Evolutionary conservation across 2,329 filamentous ascomycete species (phyloP).

Genomic region (Xylaria multiplex): DNA sequence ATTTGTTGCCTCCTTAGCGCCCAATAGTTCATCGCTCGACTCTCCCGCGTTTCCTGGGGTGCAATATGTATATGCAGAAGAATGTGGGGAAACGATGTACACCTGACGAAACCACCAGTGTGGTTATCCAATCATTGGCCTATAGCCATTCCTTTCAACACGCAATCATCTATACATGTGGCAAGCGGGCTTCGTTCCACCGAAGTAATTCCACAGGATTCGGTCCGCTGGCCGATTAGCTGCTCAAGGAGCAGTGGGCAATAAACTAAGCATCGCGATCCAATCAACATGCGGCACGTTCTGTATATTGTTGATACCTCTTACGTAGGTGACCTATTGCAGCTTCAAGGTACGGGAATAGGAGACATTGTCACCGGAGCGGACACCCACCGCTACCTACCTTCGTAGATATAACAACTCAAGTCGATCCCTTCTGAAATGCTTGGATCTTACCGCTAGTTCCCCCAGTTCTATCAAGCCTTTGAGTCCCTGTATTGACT

Average conservation of each 20-base stretch:
- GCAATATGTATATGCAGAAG: constrained; percentile 28
- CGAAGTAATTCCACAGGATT: constrained; percentile 25
- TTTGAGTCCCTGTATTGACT: not conserved
- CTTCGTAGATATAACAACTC: constrained; percentile 22
- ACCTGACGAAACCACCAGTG: constrained; percentile 24
- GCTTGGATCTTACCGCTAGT: not conserved
- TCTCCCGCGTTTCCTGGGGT: constrained; percentile 15
- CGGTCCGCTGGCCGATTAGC: constrained; percentile 25
- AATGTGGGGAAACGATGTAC: constrained; percentile 34
- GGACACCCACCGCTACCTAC: not conserved
- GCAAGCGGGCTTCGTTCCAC: constrained; percentile 20
- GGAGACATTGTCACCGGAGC: constrained; percentile 1
- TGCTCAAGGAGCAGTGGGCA: not conserved
- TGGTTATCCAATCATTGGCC: constrained; percentile 20
- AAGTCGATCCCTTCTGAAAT: not conserved
- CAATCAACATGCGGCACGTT: not conserved
- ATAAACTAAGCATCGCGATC: not conserved
- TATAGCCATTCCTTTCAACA: not conserved
- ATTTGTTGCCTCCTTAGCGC: constrained; percentile 3
- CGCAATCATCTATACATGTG: constrained; percentile 20
- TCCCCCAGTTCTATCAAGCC: not conserved
- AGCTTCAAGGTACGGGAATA: not conserved
- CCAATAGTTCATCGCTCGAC: not conserved
- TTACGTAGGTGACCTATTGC: constrained; percentile 2
- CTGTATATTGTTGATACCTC: not conserved